Conservation (phyloP, 768 basidiomycete species). For the Cystobasidium tubakii region DNA sequence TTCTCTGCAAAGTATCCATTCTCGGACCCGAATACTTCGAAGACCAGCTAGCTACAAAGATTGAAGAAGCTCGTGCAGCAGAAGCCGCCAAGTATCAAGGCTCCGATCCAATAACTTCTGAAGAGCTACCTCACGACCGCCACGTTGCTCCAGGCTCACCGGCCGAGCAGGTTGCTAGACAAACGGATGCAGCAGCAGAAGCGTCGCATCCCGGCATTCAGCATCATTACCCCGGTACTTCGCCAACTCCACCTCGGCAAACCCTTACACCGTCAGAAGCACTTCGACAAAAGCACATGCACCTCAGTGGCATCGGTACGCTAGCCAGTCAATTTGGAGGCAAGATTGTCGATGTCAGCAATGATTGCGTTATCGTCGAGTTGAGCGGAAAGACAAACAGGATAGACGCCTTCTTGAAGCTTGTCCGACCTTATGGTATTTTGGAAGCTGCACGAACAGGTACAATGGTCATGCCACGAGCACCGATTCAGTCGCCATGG, state of each 20-base stretch:
- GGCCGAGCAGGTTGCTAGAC: slow-evolving; percentile 44
- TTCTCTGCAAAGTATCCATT: slow-evolving; percentile 93
- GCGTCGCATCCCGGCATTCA: slow-evolving; percentile 46
- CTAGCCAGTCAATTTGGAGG: slow-evolving; percentile 85
- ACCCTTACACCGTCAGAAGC: slow-evolving; percentile 68
- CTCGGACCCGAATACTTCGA: slow-evolving; percentile 95
- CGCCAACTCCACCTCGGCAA: slow-evolving; percentile 51
- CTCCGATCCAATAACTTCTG: neutral
- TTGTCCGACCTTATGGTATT: slow-evolving; percentile 90
- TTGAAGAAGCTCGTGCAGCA: slow-evolving; percentile 32
- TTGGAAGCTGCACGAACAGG: slow-evolving; percentile 92
- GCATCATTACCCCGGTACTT: slow-evolving; percentile 46
- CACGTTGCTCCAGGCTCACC: slow-evolving; percentile 42
- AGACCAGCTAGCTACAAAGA: slow-evolving; percentile 67
- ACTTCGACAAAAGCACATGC: slow-evolving; percentile 78
- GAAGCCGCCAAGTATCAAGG: slow-evolving; percentile 21
- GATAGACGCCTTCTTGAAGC: slow-evolving; percentile 83
- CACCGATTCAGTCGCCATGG: slow-evolving; percentile 63
- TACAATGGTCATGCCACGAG: slow-evolving; percentile 96
- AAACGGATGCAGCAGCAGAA: slow-evolving; percentile 40
- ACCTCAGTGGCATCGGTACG: slow-evolving; percentile 76
- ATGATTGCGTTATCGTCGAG: slow-evolving; percentile 91
- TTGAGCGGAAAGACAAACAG: slow-evolving; percentile 83
- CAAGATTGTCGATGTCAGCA: slow-evolving; percentile 86
- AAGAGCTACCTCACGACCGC: slow-evolving; percentile 15